Conservation (phyloP, 805 yeast species). For the Monosporozyma siamensis region DNA sequence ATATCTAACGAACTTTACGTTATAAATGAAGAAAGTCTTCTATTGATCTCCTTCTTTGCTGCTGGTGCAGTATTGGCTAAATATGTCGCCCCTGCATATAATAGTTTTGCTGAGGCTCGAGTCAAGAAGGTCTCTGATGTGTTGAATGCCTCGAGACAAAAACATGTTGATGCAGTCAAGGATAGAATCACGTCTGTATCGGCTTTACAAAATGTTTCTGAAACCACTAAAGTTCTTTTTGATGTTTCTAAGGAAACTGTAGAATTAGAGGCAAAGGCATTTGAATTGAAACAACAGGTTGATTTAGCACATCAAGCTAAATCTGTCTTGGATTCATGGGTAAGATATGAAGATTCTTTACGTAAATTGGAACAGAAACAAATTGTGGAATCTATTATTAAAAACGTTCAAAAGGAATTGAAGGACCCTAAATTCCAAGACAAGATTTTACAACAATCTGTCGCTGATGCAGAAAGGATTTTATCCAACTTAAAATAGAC, state of each 20-base stretch:
- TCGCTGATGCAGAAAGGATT: constrained; percentile 83
- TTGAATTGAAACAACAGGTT: constrained; percentile 85
- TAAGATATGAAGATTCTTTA: constrained; percentile 91
- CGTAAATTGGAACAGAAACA: constrained; percentile 95
- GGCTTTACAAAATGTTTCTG: constrained; percentile 83
- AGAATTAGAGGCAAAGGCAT: constrained; percentile 86
- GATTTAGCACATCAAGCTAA: constrained; percentile 85
- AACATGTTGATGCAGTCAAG: constrained; percentile 88
- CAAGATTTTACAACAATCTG: constrained; percentile 79
- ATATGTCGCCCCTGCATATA: constrained; percentile 88
- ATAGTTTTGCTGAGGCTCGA: constrained; percentile 86
- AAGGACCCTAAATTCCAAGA: constrained; percentile 89
- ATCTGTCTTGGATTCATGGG: constrained; percentile 96
- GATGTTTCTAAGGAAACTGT: constrained; percentile 96
- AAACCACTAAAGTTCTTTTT: constrained; percentile 84
- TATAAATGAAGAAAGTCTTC: constrained; percentile 86
- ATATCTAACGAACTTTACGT: constrained; percentile 88
- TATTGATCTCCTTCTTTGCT: constrained; percentile 71
- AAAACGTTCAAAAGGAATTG: constrained; percentile 80
- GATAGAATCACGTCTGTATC: constrained; percentile 82
- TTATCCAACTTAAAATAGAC: constrained; percentile 40
- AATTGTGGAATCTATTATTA: constrained; percentile 74
- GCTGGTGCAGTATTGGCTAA: constrained; percentile 71
- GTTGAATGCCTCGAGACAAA: constrained; percentile 78
- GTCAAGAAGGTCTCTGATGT: constrained; percentile 70